These are phyloP conservation scores for Phytopythium boreale DNA, from an alignment of 352 stramenopile genomes.

Conservation along the genomic window DNA sequence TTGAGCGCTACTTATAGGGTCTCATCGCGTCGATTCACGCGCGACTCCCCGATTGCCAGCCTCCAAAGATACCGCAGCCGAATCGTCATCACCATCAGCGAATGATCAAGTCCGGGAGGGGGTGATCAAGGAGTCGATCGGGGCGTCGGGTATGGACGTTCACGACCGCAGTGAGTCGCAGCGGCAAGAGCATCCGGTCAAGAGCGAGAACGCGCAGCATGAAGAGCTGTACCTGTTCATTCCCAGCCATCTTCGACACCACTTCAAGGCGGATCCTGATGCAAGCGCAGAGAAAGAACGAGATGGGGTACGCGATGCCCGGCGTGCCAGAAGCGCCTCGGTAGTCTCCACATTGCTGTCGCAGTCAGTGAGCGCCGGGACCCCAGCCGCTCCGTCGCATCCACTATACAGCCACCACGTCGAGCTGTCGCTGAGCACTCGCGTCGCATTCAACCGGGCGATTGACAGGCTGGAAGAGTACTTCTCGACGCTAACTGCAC, in stretches of 20 bases:
- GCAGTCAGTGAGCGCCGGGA: neutral
- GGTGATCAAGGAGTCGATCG: neutral
- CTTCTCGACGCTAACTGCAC: conserved; percentile 25
- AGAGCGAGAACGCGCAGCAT: conserved; percentile 3
- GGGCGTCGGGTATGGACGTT: neutral
- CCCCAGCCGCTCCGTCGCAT: neutral
- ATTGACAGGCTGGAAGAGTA: conserved; percentile 36
- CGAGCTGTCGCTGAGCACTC: conserved; percentile 49
- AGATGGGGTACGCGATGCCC: conserved; percentile 28
- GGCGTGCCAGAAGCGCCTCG: conserved; percentile 48
- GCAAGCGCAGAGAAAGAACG: conserved; percentile 7
- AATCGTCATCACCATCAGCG: neutral
- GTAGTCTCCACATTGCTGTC: conserved; percentile 33
- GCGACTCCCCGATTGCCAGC: neutral
- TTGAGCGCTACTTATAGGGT: neutral
- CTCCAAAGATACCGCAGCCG: neutral
- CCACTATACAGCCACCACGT: conserved; percentile 50
- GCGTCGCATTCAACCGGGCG: conserved; percentile 47
- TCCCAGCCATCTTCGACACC: conserved; percentile 34
- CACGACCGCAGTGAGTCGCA: neutral
- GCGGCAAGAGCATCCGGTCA: conserved; percentile 1
- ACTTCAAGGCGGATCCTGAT: conserved; percentile 37
- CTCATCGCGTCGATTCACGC: neutral
- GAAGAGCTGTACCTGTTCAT: conserved; percentile 42
- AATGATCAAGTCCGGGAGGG: no score